Evolutionary conservation across 345 rosid genomes (phyloP).

Genomic region (Aquilaria sinensis): DNA sequence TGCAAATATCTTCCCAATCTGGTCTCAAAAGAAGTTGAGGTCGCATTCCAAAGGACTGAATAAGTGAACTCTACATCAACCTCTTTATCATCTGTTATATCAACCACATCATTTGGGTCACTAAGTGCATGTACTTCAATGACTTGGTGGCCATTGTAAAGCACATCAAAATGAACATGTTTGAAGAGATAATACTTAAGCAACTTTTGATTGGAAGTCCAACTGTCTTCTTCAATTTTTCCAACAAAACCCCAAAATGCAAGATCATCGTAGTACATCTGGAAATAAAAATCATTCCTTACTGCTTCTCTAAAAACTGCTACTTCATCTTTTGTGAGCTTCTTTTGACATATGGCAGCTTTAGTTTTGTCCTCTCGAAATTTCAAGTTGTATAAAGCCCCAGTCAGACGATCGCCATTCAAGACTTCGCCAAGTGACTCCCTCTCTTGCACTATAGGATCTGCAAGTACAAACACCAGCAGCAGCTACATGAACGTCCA

Average conservation of each 20-base stretch:
- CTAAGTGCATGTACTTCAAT: constrained; percentile 53
- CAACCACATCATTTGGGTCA: constrained; percentile 58
- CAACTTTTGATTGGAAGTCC: constrained; percentile 20
- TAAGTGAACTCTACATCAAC: constrained; percentile 62
- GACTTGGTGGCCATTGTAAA: constrained; percentile 48
- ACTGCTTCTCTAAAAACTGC: constrained; percentile 49
- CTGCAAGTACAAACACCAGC: constrained; percentile 31
- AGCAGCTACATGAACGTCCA: background rate
- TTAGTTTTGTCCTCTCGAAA: constrained; percentile 42
- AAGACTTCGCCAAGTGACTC: constrained; percentile 82
- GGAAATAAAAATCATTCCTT: constrained; percentile 67
- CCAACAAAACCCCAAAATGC: constrained; percentile 94
- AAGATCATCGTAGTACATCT: constrained; percentile 82
- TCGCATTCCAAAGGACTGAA: constrained; percentile 69
- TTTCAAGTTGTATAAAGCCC: constrained; percentile 41
- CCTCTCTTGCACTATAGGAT: constrained; percentile 38
- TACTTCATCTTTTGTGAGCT: constrained; percentile 40
- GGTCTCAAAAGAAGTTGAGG: constrained; percentile 36
- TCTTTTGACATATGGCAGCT: constrained; percentile 38
- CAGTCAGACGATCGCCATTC: constrained; percentile 67
- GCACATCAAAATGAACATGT: constrained; percentile 57
- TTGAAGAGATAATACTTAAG: constrained; percentile 58
- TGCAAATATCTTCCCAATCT: constrained; percentile 60
- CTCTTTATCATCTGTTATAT: constrained; percentile 55
- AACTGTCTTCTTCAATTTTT: constrained; percentile 48